Base-by-base conservation (phyloP, 2,329 filamentous ascomycete species). In the Hymenoscyphus occultus region DNA sequence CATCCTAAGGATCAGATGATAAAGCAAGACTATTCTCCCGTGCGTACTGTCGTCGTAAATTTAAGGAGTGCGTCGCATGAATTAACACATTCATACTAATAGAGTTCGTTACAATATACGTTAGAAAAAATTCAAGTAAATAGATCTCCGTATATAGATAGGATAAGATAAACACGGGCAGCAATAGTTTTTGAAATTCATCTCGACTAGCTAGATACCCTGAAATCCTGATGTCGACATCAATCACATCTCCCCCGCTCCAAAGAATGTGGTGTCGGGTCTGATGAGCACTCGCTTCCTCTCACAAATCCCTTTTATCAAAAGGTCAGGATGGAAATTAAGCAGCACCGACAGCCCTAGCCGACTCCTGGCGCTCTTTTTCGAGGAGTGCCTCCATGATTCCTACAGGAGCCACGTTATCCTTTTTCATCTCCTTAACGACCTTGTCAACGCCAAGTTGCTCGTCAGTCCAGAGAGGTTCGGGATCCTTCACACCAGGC, bases 391-490 rank as follows among this genome's bases (percentile, higher is more conserved):
- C 80, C 74, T 89, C 85, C 66, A 85, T 86, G 69, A 88, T 74
- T 42, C 80, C 75, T 67, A 77, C 74, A 45, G 73, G 72, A 31
- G 77, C 78, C 14, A 51, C 19, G 22, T 51, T 51, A 19, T 77
- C 78, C 40, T 80, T 81, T 73, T 81, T 80, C 73, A 92, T 84
- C 75, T 89, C 85, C 74, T 84, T 81, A 60, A 86, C 81, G 14
- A 86, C 81, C 73, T 91, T 82, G 65, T 87, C 84, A 59, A 97
- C 84, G 51, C 90, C 91, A 64, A 99, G 86, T 83, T 99, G 95
- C 73, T 85, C 82, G 73, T 97, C 88, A 1, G 91, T 95, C 95
- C 95, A 99, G 51, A 99, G 88, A n/a, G 93, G 89, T 75, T 86
- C 79, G 51, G 85, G 83, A 1, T 80, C 80, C 63, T 82, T 78